Conservation (phyloP, 1,284 basidiomycete species). For the Fomitopsis pinicola region DNA sequence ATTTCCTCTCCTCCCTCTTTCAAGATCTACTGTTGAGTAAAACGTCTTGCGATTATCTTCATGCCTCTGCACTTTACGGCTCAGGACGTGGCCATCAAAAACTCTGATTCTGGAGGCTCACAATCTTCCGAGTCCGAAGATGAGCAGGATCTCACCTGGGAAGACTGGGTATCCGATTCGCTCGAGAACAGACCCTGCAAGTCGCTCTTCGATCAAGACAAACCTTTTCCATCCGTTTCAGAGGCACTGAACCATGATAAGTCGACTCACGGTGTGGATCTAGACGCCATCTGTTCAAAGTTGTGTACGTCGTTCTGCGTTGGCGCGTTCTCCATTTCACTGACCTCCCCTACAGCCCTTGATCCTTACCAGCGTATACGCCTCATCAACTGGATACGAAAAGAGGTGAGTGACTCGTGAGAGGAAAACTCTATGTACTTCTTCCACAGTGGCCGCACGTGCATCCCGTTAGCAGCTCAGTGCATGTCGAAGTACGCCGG, state of each 20-base stretch:
- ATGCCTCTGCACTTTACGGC: slow-evolving; percentile 1
- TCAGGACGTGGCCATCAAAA: not conserved
- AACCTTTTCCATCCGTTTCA: slow-evolving; percentile 52
- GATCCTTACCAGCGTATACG: slow-evolving; percentile 74
- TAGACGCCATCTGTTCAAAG: slow-evolving; percentile 44
- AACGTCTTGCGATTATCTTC: not conserved
- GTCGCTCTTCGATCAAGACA: slow-evolving; percentile 77
- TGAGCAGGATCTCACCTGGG: slow-evolving; percentile 63
- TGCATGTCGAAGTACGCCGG: no score
- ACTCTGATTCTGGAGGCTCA: slow-evolving; percentile 3
- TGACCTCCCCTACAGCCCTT: slow-evolving; percentile 30
- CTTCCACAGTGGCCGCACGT: not conserved
- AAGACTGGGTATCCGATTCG: slow-evolving; percentile 78
- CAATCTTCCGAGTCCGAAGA: slow-evolving; percentile 27
- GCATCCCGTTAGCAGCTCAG: not conserved
- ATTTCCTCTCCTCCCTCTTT: not conserved
- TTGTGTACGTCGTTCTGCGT: slow-evolving; percentile 43
- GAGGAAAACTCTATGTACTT: not conserved
- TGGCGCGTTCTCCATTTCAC: slow-evolving; percentile 12
- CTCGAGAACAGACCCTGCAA: slow-evolving; percentile 49
- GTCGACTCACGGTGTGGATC: slow-evolving; percentile 55
- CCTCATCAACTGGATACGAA: slow-evolving; percentile 85
- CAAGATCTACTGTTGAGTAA: not conserved
- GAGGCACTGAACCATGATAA: slow-evolving; percentile 68
- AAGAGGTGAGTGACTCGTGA: slow-evolving; percentile 41